A percentile compares a stretch with the other conserved stretches of the same genome.
phyloP scores from a whole-genome alignment of 2,329 filamentous ascomycete species.

The Fonsecaea monophora region DNA sequence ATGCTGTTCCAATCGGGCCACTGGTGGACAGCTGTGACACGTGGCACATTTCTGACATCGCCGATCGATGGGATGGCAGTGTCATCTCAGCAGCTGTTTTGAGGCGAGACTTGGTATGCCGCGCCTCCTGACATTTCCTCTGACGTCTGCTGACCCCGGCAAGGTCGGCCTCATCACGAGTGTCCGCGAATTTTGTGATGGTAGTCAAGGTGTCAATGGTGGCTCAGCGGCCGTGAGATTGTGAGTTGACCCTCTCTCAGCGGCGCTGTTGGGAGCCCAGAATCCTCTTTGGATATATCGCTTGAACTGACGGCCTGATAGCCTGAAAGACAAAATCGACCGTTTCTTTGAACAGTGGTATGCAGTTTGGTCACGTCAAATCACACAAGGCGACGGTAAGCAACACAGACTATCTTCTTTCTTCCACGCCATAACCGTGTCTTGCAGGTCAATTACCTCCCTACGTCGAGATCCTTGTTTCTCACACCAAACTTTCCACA shows the following conservation, averaged over 20 bases:
- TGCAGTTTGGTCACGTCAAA: constrained; percentile 65
- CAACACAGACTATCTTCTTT: constrained; percentile 5
- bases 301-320: constrained; percentile 10
- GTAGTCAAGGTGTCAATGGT: constrained; percentile 45
- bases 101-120: constrained; percentile 66
- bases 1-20: constrained; percentile 70
- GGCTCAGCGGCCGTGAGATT: constrained; percentile 44
- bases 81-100: constrained; percentile 74
- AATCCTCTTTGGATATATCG: background rate
- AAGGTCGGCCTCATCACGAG: constrained; percentile 43
- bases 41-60: constrained; percentile 70
- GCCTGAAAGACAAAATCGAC: constrained; percentile 64
- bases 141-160: background rate
- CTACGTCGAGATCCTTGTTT: constrained; percentile 77
- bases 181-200: constrained; percentile 47
- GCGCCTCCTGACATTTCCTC: background rate
- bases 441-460: constrained; percentile 60
- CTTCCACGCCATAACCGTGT: background rate
- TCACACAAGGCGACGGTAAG: constrained; percentile 61
- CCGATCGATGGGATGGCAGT: constrained; percentile 72
- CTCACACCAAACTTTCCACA: constrained; percentile 74
- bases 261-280: background rate
- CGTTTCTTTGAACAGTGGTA: constrained; percentile 71
- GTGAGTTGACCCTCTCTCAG: constrained; percentile 13
- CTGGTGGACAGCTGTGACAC: constrained; percentile 71